A percentile compares a stretch with the other conserved stretches of the same genome.
Evolutionary conservation across 2,329 filamentous ascomycete species (phyloP).

Genomic region (Ophiostoma australiae): DNA sequence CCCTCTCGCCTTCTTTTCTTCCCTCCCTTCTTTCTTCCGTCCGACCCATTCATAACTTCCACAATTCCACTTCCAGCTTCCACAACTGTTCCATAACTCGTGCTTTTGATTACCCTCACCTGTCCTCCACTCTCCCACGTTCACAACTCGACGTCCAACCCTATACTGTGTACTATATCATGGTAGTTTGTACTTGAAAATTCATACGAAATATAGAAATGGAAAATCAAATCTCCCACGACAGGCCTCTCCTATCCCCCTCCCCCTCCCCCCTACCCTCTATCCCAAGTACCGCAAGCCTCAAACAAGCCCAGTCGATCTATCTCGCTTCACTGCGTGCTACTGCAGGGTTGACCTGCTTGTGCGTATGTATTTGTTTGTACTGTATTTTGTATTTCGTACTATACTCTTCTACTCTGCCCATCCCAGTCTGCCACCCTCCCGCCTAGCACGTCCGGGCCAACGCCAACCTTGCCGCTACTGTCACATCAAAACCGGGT

Average conservation of each 20-base stretch:
- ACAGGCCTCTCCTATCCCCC: not conserved
- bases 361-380: too few relatives aligned
- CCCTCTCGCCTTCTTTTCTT: slow-evolving; percentile 1
- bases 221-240: not conserved
- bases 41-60: not conserved
- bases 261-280: too few relatives aligned
- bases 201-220: not conserved
- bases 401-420: too few relatives aligned
- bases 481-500: slow-evolving; percentile 22
- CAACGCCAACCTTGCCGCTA: slow-evolving; percentile 12
- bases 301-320: slow-evolving; percentile 13
- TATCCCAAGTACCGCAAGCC: not conserved
- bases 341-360: slow-evolving; percentile 17
- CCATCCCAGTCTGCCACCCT: not conserved
- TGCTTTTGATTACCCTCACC: not conserved
- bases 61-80: not conserved
- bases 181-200: not conserved
- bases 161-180: not conserved
- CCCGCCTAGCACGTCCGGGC: not conserved
- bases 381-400: not conserved
- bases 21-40: not conserved
- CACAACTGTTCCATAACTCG: not conserved
- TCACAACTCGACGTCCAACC: not conserved
- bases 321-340: slow-evolving; percentile 22
- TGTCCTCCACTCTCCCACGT: not conserved